phyloP scores from a whole-genome alignment of 2,329 filamentous ascomycete species.

The Colletotrichum godetiae region DNA sequence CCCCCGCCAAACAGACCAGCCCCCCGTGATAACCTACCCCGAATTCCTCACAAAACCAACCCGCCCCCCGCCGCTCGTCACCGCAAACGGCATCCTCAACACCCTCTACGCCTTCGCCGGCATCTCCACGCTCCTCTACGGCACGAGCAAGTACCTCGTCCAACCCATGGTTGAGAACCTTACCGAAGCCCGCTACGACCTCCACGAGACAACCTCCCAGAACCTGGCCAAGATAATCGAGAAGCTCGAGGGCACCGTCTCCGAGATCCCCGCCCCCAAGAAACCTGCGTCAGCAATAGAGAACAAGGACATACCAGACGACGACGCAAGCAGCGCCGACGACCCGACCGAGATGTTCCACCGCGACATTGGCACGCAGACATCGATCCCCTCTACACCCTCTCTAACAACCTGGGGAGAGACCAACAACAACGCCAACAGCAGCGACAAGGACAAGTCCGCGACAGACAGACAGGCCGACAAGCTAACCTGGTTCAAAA shows the following conservation, averaged over 20 bases:
- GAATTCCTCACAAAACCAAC: slow-evolving; percentile 72
- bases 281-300: slow-evolving; percentile 28
- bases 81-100: slow-evolving; percentile 67
- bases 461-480: slow-evolving; percentile 51
- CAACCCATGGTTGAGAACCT: slow-evolving; percentile 68
- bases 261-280: slow-evolving; percentile 63
- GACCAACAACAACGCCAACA: slow-evolving; percentile 21
- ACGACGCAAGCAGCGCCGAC: slow-evolving; percentile 52
- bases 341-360: slow-evolving; percentile 85
- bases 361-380: slow-evolving; percentile 84
- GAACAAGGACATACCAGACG: slow-evolving; percentile 14
- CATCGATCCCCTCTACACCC: slow-evolving; percentile 55
- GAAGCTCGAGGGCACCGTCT: slow-evolving; percentile 68
- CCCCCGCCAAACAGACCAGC: slow-evolving; percentile 51
- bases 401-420: neutral
- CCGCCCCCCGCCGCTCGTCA: slow-evolving; percentile 71
- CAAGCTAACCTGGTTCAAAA: slow-evolving; percentile 55
- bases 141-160: slow-evolving; percentile 75
- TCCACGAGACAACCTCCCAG: slow-evolving; percentile 59
- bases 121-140: slow-evolving; percentile 74
- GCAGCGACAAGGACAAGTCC: neutral
- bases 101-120: slow-evolving; percentile 69
- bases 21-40: slow-evolving; percentile 76
- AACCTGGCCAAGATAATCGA: slow-evolving; percentile 59
- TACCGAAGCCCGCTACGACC: slow-evolving; percentile 63